These are phyloP conservation scores for Mycosphaerella arachidis DNA, from an alignment of 2,329 filamentous ascomycete species.

Conservation along the genomic window DNA sequence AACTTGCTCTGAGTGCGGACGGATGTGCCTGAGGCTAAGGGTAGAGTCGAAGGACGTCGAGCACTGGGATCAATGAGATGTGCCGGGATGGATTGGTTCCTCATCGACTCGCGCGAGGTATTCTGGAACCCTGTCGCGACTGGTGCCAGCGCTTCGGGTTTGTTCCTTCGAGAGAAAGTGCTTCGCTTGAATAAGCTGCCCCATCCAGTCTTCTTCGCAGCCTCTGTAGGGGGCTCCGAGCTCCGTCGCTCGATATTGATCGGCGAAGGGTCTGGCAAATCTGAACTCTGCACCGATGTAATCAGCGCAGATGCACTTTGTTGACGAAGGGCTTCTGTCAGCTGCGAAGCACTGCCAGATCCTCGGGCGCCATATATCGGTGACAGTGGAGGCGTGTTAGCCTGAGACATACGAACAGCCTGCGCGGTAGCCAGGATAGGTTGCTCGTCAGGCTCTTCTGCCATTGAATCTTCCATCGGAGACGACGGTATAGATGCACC, in stretches of 20 bases:
- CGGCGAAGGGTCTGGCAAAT: conserved; percentile 23
- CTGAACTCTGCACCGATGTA: conserved; percentile 17
- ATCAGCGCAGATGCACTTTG: conserved; percentile 16
- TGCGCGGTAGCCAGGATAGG: conserved; percentile 48
- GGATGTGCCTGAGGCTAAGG: conserved; percentile 55
- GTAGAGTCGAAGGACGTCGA: conserved; percentile 35
- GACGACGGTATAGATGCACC: conserved; percentile 2
- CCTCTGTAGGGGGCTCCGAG: conserved; percentile 48
- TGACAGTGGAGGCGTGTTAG: conserved; percentile 41
- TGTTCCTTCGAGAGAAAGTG: conserved; percentile 30
- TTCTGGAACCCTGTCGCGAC: conserved; percentile 77
- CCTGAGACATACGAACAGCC: conserved; percentile 45
- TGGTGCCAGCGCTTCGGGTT: conserved; percentile 49
- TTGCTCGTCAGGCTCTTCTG: conserved; percentile 29
- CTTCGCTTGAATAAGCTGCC: conserved; percentile 71
- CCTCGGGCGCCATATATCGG: conserved; percentile 20
- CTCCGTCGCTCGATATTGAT: conserved; percentile 33
- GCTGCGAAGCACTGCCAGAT: conserved; percentile 12
- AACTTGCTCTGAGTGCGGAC: conserved; percentile 86
- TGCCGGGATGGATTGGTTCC: conserved; percentile 49
- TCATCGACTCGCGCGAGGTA: conserved; percentile 83
- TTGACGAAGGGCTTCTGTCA: conserved; percentile 16
- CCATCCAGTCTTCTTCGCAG: conserved; percentile 43
- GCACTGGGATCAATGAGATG: conserved; percentile 41
- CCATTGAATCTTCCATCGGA: conserved; percentile 34